Evolutionary conservation across 305 asterid species (phyloP), one percentile per base, ranked within the genome.

Genomic region (Andrographis paniculata): DNA sequence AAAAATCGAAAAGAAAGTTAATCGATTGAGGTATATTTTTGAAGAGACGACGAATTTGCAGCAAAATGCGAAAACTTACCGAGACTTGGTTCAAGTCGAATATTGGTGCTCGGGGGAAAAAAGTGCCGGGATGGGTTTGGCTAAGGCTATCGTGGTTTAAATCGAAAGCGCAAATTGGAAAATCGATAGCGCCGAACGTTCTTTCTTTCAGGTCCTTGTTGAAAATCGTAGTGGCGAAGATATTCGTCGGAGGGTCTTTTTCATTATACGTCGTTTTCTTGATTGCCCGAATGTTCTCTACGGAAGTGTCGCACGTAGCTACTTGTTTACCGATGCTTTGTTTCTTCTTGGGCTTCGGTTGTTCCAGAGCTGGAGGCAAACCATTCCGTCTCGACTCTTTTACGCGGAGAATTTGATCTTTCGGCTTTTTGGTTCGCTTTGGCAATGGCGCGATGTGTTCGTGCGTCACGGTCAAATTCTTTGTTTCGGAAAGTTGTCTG

Each of bases 151-250:
- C 84, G 51, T 54, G 42, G 8, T 37, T 37, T 12, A 37, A 37
- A 37, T 37, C 42, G 12, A 37, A 37, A 37, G 17, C 18, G 11
- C 68, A 65, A 13, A 51, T 23, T 15, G 69, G 6, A 24, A 3
- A 48, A 13, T 69, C 77, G 46, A 60, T 75, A 38, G 56, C 74
- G 14, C 58, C 48, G 6, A 45, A 53, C 48, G 69, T 44, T 43
- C 70, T 70, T 44, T 65, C 87, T 17, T n/a, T 37, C 17, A 1
- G 0, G 42, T 37, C 17, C 4, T 37, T 37, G 42, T 37, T 4
- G 12, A n/a, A 5, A 4, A 9, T 17, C 0, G 42, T 9, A 5
- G 1, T 37, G 17, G 42, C 42, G 1, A 14, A 37, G 2, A n/a
- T n/a, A n/a, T n/a, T n/a, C n/a, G n/a, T n/a, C n/a, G n/a, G n/a